Base-by-base conservation (phyloP, 1,284 basidiomycete species). In the Fomitopsis schrenkii region DNA sequence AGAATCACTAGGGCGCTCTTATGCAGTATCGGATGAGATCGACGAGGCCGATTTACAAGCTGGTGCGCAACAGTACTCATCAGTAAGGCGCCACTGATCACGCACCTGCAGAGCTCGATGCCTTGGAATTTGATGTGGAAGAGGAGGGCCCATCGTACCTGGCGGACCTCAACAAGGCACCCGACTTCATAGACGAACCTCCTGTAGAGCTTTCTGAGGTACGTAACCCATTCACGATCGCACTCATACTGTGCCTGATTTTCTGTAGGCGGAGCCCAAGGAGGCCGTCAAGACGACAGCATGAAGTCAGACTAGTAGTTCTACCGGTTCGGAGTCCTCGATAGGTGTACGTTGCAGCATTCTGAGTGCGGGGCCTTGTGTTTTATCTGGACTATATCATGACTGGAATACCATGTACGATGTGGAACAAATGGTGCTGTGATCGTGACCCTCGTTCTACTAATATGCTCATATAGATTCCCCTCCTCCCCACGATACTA, bases 41-140 rank as follows among this genome's bases (percentile, higher is more conserved):
- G 97, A 99, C 78, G 97, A 99, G 75, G 94, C 91, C 14, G 97
- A 99, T 74, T 82, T 99, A 5, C 91, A 98, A 82, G 97, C 97
- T 57, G 97, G 97, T 91, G 70, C 54, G 86, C 50, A 33, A 44
- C 17, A 22, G 22, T 22, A 22, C 10, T 33, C 5, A 40, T 26
- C 36, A 19, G 40, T 59, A 33, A 19, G 5, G 9, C 4, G 30
- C 4, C 4, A 41, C 17, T 45, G 42, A 57, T 67, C n/a, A 70
- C 48, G 42, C n/a, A 42, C 35, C 19, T 42, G 33, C 70, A 96
- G 95, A 97, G 77, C 81, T 97, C 19, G 95, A 97, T 66, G 95
- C 95, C 1, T 79, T 97, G 36, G 88, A 87, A 22, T 77, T 95
- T 55, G 95, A 97, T 67, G 90, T 85, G 59, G 95, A 96, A 67